These are phyloP conservation scores for Cercophora scortea DNA, from an alignment of 495 filamentous ascomycete species.

Conservation along the genomic window DNA sequence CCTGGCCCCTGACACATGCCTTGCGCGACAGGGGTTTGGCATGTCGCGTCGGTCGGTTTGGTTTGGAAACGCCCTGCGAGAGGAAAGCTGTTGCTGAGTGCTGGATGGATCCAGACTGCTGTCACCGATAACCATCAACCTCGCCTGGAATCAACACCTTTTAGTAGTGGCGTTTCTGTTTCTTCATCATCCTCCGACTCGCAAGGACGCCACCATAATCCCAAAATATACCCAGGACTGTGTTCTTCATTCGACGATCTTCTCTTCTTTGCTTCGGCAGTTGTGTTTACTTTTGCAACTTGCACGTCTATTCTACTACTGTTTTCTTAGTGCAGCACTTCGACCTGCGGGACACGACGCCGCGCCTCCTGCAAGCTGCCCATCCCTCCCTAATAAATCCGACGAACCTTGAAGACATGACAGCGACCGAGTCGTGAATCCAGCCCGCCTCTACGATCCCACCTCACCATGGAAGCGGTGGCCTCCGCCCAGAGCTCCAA, in stretches of 20 bases:
- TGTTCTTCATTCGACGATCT: neutral
- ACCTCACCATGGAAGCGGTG: conserved; percentile 38
- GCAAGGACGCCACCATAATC: neutral
- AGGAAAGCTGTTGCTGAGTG: no score
- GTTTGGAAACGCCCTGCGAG: neutral
- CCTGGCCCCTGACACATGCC: conserved; percentile 16
- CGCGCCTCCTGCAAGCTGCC: no score
- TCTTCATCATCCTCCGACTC: neutral
- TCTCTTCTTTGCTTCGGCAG: neutral
- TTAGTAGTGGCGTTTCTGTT: neutral
- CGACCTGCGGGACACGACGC: no score
- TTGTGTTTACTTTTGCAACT: neutral
- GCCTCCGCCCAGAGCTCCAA: conserved; percentile 32
- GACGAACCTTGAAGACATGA: conserved; percentile 11
- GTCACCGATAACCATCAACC: neutral
- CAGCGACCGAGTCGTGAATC: conserved; percentile 1
- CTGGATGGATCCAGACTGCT: no score
- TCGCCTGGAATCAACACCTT: neutral
- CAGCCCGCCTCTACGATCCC: neutral
- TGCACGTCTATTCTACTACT: no score
- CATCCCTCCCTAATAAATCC: no score
- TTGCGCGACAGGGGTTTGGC: conserved; percentile 14
- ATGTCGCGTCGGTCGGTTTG: conserved; percentile 3
- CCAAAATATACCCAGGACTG: neutral
- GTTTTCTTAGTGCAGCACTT: no score